Evolutionary conservation across 345 rosid species (phyloP).

Genomic region (Eucalyptus regnans): DNA sequence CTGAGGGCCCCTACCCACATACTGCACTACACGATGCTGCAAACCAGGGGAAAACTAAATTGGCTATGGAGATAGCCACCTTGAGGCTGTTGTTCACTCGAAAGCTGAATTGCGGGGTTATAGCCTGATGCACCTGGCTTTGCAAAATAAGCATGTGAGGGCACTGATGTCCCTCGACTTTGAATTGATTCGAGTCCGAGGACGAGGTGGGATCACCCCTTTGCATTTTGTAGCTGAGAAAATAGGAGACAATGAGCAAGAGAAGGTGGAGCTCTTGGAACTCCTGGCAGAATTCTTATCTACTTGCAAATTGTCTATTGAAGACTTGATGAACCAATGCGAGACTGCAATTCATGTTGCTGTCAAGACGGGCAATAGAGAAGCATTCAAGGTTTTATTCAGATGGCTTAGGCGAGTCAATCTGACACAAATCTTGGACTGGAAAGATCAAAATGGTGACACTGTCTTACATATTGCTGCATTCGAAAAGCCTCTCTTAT

Average conservation of each 20-base stretch:
- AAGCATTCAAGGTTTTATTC: not conserved
- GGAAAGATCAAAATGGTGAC: not conserved
- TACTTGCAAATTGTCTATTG: not conserved
- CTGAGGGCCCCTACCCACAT: not conserved
- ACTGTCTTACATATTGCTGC: not conserved
- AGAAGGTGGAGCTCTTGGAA: not conserved
- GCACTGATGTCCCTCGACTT: not conserved
- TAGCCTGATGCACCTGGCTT: not conserved
- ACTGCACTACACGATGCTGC: not conserved
- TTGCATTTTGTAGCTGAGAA: not conserved
- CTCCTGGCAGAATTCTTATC: not conserved
- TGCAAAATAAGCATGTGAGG: not conserved
- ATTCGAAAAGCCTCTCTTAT: not conserved
- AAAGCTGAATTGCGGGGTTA: not conserved
- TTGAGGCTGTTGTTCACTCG: not conserved
- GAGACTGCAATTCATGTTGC: not conserved
- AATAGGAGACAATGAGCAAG: not conserved
- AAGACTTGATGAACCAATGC: not conserved
- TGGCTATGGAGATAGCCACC: not conserved
- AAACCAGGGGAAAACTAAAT: not conserved
- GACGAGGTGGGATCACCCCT: not conserved
- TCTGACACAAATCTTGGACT: not conserved
- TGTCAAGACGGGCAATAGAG: fast-evolving
- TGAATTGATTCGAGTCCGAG: not conserved
- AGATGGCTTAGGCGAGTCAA: not conserved